A percentile compares a stretch with the other conserved stretches of the same genome.
Conservation (phyloP, 192 early-diverging fungal species). For the Chytriomyces hyalinus region DNA sequence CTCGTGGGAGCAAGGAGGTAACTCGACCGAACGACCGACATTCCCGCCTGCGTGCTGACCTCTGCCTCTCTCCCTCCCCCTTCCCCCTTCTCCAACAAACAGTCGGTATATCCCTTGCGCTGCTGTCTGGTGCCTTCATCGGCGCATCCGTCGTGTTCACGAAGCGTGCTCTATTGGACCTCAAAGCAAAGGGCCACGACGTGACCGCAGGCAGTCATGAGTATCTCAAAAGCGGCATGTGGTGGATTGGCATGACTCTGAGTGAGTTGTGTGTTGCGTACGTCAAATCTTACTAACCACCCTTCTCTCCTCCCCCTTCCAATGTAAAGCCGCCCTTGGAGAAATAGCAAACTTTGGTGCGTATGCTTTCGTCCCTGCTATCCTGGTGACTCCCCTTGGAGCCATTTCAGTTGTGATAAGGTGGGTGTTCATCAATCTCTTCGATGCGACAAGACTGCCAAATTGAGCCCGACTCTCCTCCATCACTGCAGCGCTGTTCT, state of each 20-base stretch:
- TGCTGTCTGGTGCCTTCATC: constrained; percentile 82
- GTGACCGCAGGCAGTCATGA: constrained; percentile 69
- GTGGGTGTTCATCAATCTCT: constrained; percentile 41
- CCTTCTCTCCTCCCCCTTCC: constrained; percentile 46
- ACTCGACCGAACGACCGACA: not conserved
- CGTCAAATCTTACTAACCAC: not conserved
- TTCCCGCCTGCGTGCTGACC: not conserved
- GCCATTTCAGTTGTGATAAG: constrained; percentile 88
- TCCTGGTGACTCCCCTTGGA: constrained; percentile 89
- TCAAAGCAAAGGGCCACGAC: constrained; percentile 77
- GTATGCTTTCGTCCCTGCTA: constrained; percentile 94
- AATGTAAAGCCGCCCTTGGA: constrained; percentile 78
- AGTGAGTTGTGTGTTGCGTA: constrained; percentile 54
- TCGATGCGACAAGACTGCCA: not conserved
- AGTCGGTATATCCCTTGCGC: constrained; percentile 83
- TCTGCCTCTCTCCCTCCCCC: not conserved
- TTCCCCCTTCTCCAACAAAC: too few relatives aligned
- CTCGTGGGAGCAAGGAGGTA: not conserved
- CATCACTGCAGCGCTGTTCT: constrained; percentile 56
- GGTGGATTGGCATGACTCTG: constrained; percentile 88
- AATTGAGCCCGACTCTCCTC: too few relatives aligned
- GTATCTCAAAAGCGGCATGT: constrained; percentile 85
- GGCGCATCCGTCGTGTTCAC: constrained; percentile 88
- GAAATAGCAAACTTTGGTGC: constrained; percentile 94
- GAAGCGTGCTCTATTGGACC: constrained; percentile 81